Evolutionary conservation across 768 basidiomycete genomes (phyloP).

Genomic region (Psilocybe subaeruginosa): DNA sequence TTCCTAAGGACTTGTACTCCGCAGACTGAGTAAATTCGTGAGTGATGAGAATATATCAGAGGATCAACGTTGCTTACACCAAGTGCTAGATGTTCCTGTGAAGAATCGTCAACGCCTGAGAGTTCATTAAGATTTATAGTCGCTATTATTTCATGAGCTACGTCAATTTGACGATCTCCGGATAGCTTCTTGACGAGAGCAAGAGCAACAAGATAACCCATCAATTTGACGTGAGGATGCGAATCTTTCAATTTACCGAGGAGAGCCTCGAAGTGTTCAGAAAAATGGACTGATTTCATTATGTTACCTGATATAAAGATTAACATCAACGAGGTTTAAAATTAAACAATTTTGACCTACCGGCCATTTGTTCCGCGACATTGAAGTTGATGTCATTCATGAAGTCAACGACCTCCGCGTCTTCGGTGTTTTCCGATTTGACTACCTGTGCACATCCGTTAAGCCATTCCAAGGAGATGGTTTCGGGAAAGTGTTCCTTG

Average conservation of each 20-base stretch:
- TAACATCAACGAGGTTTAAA: neutral
- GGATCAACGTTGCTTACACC: conserved; percentile 28
- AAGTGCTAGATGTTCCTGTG: conserved; percentile 30
- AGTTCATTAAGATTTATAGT: conserved; percentile 49
- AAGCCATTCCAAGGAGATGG: conserved; percentile 47
- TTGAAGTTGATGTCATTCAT: conserved; percentile 56
- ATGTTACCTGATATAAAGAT: conserved; percentile 59
- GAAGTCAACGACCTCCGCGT: conserved; percentile 37
- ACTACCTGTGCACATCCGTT: conserved; percentile 56
- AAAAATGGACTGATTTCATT: conserved; percentile 47
- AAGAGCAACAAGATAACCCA: conserved; percentile 68
- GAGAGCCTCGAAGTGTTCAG: conserved; percentile 48
- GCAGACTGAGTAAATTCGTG: conserved; percentile 40
- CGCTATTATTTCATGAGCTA: conserved; percentile 50
- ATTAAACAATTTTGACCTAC: conserved; percentile 38
- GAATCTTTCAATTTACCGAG: conserved; percentile 52
- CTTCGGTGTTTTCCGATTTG: conserved; percentile 33
- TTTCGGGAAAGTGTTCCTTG: conserved; percentile 28
- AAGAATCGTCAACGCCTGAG: conserved; percentile 46
- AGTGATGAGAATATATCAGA: neutral
- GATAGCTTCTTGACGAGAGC: conserved; percentile 58
- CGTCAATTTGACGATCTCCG: conserved; percentile 59
- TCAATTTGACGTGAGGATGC: conserved; percentile 52
- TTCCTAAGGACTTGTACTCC: conserved; percentile 46
- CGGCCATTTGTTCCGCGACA: conserved; percentile 65